phyloP scores from a whole-genome alignment of 2,329 filamentous ascomycete genomes.

The Calycina herbarum region DNA sequence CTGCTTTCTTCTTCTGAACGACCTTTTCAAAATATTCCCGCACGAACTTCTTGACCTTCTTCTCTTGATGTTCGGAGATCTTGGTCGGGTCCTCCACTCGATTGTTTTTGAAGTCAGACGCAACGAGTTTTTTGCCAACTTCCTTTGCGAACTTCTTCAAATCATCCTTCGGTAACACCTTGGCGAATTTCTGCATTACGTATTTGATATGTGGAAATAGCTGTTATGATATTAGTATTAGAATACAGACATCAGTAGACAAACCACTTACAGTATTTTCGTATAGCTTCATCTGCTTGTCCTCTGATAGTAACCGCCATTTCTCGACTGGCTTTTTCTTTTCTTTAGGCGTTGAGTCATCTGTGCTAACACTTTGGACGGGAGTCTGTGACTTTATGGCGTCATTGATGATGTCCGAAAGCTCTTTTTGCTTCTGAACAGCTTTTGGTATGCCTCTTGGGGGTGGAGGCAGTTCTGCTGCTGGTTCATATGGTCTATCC shows the following conservation, averaged over 20 bases:
- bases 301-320: slow-evolving; percentile 67
- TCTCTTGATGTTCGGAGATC: slow-evolving; percentile 74
- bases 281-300: slow-evolving; percentile 94
- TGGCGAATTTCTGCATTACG: slow-evolving; percentile 81
- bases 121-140: slow-evolving; percentile 83
- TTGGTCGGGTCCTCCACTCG: slow-evolving; percentile 81
- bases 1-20: slow-evolving; percentile 69
- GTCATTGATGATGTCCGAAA: slow-evolving; percentile 83
- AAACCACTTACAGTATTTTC: slow-evolving; percentile 76
- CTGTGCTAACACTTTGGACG: slow-evolving; percentile 62
- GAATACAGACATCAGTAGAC: not conserved
- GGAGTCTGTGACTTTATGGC: slow-evolving; percentile 61
- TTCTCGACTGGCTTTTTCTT: slow-evolving; percentile 66
- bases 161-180: slow-evolving; percentile 81
- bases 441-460: slow-evolving; percentile 53
- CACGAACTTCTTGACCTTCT: slow-evolving; percentile 80
- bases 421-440: slow-evolving; percentile 60
- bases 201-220: slow-evolving; percentile 82
- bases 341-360: slow-evolving; percentile 51
- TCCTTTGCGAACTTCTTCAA: slow-evolving; percentile 63
- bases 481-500: slow-evolving; percentile 42
- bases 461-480: slow-evolving; percentile 49
- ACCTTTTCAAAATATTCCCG: slow-evolving; percentile 87
- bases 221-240: slow-evolving; percentile 46
- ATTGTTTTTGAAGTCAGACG: slow-evolving; percentile 86